These are phyloP conservation scores for Lagerstroemia speciosa DNA, from an alignment of 345 rosid species.

Conservation along the genomic window DNA sequence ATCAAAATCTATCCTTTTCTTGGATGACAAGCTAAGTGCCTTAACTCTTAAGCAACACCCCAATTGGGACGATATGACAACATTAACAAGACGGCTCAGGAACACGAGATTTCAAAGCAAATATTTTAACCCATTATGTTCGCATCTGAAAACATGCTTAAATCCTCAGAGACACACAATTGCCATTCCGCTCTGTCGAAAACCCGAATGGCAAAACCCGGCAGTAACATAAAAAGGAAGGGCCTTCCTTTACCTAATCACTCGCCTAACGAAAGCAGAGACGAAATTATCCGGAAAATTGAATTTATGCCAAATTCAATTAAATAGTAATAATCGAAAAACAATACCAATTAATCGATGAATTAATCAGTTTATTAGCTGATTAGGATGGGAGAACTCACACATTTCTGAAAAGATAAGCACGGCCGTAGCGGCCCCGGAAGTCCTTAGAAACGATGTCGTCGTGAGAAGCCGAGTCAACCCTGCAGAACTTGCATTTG, in stretches of 20 bases:
- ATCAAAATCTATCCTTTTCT: background rate
- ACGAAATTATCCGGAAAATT: background rate
- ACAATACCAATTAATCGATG: background rate
- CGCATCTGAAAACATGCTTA: background rate
- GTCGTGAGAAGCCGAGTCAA: conserved; percentile 33
- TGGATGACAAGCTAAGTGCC: background rate
- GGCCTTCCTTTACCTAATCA: background rate
- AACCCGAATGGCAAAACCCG: background rate
- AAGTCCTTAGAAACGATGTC: conserved; percentile 37
- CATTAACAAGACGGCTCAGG: background rate
- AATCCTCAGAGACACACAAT: background rate
- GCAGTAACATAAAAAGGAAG: background rate
- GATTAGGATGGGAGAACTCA: conserved; percentile 4
- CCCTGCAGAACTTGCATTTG: conserved; percentile 37
- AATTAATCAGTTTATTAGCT: background rate
- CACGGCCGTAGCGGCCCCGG: conserved; percentile 33
- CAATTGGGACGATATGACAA: background rate
- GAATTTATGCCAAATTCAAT: background rate
- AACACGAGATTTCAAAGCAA: no score
- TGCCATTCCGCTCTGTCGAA: no score
- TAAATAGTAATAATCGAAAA: background rate
- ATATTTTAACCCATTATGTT: background rate
- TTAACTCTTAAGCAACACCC: background rate
- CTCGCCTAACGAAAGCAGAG: background rate
- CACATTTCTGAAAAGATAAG: conserved; percentile 33